Evolutionary conservation across 148 eudicot species (phyloP), one percentile per base, ranked within the genome.

Genomic region (Dianthus caryophyllus): DNA sequence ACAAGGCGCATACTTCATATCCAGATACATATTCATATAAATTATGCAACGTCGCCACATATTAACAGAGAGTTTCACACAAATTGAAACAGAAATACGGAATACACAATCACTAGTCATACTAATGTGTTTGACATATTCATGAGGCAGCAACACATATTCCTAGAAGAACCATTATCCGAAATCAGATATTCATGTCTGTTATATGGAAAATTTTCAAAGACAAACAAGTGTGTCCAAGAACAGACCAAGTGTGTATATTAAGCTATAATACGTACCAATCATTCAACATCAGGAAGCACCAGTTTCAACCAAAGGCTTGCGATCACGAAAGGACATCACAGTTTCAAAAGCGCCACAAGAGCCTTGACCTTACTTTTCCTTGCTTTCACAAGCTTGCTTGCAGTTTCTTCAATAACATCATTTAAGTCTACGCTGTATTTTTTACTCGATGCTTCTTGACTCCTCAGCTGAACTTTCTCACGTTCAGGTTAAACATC

Each of bases 351-450:
- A 92, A 70, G 93, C 96, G 67, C 86, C 58, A 92, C 93, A 78
- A 92, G 68, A 73, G 96, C 93, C 75, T 87, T 87, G 31, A 92
- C 97, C 73, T 83, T 92, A 70, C 88, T 87, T 78, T 86, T 91
- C 78, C 88, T 79, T 16, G 76, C 70, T 56, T 76, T 67, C n/a
- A 82, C 88, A 57, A 88, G 92, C 81, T 81, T 75, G 68, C 80
- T 82, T 38, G 90, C 90, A 43, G 92, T 87, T 76, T 89, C 93
- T 77, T 87, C 89, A 41, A 88, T 88, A 64, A 88, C 91, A 60
- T 79, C 75, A 70, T 88, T 88, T 74, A 86, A 74, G 68, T 66
- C 77, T 47, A 80, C 65, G 30, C 61, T 68, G 24, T 72, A 78
- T 64, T 82, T 80, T 70, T 78, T 86, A 65, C 47, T 69, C 20